A percentile compares a stretch with the other conserved stretches of the same genome.
phyloP scores from a whole-genome alignment of 2,329 filamentous ascomycete species.

The Phyllosticta paracitricarpa region DNA sequence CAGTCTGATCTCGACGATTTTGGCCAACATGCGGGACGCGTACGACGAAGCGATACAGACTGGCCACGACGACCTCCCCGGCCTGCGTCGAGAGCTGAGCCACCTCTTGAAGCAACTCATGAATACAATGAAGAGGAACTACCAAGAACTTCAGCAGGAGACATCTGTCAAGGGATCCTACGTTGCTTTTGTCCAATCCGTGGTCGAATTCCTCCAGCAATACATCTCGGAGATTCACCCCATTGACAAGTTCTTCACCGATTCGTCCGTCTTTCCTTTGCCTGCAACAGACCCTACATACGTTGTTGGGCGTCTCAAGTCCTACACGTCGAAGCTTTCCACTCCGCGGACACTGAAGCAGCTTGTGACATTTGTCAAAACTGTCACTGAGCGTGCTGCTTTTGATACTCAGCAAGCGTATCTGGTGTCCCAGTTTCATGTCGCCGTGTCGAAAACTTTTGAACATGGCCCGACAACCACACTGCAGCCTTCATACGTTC shows the following conservation, averaged over 20 bases:
- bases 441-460: slow-evolving; percentile 37
- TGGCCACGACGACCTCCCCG: slow-evolving; percentile 10
- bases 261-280: slow-evolving; percentile 50
- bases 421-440: slow-evolving; percentile 43
- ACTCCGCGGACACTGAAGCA: slow-evolving; percentile 42
- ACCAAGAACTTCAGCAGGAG: slow-evolving; percentile 40
- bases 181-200: slow-evolving; percentile 50
- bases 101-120: slow-evolving; percentile 47
- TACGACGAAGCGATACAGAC: slow-evolving; percentile 16
- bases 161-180: slow-evolving; percentile 41
- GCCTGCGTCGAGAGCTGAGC: slow-evolving; percentile 38
- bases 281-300: slow-evolving; percentile 52
- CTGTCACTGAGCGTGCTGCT: slow-evolving; percentile 48
- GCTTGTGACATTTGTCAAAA: slow-evolving; percentile 49
- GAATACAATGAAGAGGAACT: slow-evolving; percentile 51
- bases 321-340: slow-evolving; percentile 46
- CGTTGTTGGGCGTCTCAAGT: slow-evolving; percentile 50
- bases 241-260: slow-evolving; percentile 50
- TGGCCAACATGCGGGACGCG: slow-evolving; percentile 50
- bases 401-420: slow-evolving; percentile 48
- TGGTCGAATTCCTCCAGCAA: slow-evolving; percentile 51
- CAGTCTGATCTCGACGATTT: slow-evolving; percentile 43
- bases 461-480: slow-evolving; percentile 33
- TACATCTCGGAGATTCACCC: slow-evolving; percentile 48
- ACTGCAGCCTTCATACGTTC: slow-evolving; percentile 14